Evolutionary conservation across 2,329 filamentous ascomycete genomes (phyloP).

Genomic region (Fusarium fracticaudum): DNA sequence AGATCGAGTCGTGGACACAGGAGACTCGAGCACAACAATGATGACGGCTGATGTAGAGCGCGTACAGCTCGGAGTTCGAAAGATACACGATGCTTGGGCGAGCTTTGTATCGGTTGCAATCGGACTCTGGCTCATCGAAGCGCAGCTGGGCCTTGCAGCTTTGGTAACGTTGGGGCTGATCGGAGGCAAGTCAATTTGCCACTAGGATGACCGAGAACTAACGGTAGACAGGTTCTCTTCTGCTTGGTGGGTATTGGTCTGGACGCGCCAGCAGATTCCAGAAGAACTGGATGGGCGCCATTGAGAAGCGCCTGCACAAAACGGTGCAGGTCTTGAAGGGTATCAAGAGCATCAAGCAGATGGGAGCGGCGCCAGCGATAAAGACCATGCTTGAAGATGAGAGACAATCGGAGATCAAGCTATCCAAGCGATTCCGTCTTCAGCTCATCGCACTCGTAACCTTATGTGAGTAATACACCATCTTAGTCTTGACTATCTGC

Average conservation of each 20-base stretch:
- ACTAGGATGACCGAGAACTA: not conserved
- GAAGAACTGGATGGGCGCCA: not conserved
- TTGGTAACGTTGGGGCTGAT: accelerated
- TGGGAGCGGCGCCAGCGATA: not conserved
- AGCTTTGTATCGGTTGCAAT: not conserved
- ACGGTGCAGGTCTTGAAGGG: not conserved
- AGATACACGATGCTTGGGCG: not conserved
- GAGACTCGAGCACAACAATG: not conserved
- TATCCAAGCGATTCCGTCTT: not conserved
- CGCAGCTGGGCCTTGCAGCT: not conserved
- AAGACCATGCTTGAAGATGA: not conserved
- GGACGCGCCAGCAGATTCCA: not conserved
- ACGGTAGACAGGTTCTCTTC: accelerated
- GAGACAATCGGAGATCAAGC: not conserved
- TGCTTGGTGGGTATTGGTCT: not conserved
- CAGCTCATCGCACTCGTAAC: not conserved
- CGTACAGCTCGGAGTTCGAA: not conserved
- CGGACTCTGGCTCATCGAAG: not conserved
- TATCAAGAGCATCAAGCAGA: not conserved
- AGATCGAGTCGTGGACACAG: not conserved
- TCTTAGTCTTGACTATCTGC: accelerated
- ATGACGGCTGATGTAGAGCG: not conserved
- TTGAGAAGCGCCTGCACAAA: not conserved
- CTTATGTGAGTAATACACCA: not conserved
- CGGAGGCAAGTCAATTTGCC: not conserved